Percentiles rank a stretch among this genome's conserved stretches.
phyloP scores from a whole-genome alignment of 352 stramenopile genomes.

The Globisporangium irregulare region DNA sequence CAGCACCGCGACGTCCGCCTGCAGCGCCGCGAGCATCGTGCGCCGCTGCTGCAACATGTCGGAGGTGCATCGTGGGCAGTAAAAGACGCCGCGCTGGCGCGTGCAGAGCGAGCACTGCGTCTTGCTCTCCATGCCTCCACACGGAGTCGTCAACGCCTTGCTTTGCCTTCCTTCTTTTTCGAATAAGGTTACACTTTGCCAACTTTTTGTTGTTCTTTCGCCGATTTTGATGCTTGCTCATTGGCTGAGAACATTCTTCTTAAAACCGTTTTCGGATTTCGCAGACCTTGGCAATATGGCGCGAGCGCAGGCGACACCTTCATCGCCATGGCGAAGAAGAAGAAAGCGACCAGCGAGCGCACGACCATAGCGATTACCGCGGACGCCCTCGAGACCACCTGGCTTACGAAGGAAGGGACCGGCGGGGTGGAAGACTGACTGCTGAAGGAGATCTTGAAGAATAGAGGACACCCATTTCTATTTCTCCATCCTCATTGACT shows the following conservation, averaged over 20 bases:
- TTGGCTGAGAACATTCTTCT: not conserved
- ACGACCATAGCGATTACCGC: no score
- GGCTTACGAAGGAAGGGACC: no score
- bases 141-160: not conserved
- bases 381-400: no score
- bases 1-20: slow-evolving; percentile 75
- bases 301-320: no score
- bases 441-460: no score
- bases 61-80: slow-evolving; percentile 60
- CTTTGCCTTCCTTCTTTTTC: not conserved
- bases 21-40: slow-evolving; percentile 69
- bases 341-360: no score
- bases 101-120: slow-evolving; percentile 61
- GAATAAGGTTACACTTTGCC: not conserved
- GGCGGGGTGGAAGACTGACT: no score
- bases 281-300: no score
- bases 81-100: slow-evolving; percentile 44
- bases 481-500: no score
- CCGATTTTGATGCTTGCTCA: not conserved
- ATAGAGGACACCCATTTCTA: no score
- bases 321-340: not conserved
- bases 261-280: no score
- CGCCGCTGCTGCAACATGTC: slow-evolving; percentile 71
- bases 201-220: not conserved
- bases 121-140: not conserved